Evolutionary conservation across 805 yeast genomes (phyloP).

Genomic region (Ogataea pilisensis): DNA sequence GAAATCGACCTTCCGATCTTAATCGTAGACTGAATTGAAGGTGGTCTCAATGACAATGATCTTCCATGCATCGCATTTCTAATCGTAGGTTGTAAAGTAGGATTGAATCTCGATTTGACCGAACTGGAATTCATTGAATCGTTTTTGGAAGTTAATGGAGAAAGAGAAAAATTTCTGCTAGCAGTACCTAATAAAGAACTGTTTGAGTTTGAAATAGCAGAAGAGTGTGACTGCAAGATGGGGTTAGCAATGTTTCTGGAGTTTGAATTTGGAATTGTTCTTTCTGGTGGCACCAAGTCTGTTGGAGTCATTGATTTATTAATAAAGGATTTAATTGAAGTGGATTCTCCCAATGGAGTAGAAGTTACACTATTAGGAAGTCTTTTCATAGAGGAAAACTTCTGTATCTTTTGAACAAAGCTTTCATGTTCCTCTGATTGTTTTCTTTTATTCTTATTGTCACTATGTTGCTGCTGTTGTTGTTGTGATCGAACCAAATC

Average conservation of each 20-base stretch:
- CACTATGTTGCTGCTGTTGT: too few species aligned
- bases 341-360: constrained; percentile 3
- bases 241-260: background rate
- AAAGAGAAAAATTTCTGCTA: background rate
- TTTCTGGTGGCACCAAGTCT: background rate
- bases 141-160: background rate
- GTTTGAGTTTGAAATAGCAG: background rate
- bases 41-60: constrained; percentile 5
- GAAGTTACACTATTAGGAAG: background rate
- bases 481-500: background rate
- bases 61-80: background rate
- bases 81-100: background rate
- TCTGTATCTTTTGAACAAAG: constrained; percentile 13
- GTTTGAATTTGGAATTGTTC: background rate
- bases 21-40: background rate
- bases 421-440: constrained; percentile 9
- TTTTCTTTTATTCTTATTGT: too few species aligned
- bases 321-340: constrained; percentile 5
- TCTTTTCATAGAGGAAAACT: constrained; percentile 9
- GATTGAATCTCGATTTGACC: background rate
- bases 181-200: background rate
- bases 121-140: background rate
- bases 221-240: background rate
- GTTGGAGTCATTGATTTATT: constrained; percentile 15
- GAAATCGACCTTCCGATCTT: background rate